Base-by-base conservation (phyloP, 805 yeast genomes). In the Jamesozyma gamospora region DNA sequence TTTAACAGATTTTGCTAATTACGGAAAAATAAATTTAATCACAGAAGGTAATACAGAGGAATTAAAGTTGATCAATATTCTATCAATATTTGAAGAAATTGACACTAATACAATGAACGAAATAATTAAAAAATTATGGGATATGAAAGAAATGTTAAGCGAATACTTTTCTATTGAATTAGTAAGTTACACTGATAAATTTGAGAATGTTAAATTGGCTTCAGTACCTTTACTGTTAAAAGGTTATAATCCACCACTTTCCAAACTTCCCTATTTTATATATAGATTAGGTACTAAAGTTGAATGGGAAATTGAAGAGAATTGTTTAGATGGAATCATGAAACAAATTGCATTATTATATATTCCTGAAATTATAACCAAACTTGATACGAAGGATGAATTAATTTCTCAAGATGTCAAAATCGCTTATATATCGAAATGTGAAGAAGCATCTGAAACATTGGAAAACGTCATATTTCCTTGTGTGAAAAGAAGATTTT, bases 1-100 rank as follows among this genome's bases (percentile, higher is more conserved):
- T 0, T 60, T 92, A 12, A 62, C 80, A 1, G 85, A 84, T 43
- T 86, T 92, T 60, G 74, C 81, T 32, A 88, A 87, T 53, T 90
- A 76, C 61, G 97, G 98, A 1, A 58, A 56, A 6, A 65, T 80
- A 1, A 51, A 57, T 18, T 56, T 79, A 1, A 58, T 55, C 43
- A 36, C 31, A 1, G 32, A 26, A 4, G 32, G 36, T 3, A 11
- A 34, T 5, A 38, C 40, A 2, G 39, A 44, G 1, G 45, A 45
- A 10, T 36, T 59, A 17, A 43, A 35, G 4, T 35, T 55, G 10
- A 41, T 27, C 7, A 42, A 49, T n/a, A 14, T 57, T 34, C 18
- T 57, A 18, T 19, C 45, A 10, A 39, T 40, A 2, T 42, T 58
- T 14, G 49, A 46, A 10, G 43, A 49, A 15, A 36, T 55, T 11